Evolutionary conservation across 768 basidiomycete genomes (phyloP).

Genomic region (Crassisporium funariophilum): DNA sequence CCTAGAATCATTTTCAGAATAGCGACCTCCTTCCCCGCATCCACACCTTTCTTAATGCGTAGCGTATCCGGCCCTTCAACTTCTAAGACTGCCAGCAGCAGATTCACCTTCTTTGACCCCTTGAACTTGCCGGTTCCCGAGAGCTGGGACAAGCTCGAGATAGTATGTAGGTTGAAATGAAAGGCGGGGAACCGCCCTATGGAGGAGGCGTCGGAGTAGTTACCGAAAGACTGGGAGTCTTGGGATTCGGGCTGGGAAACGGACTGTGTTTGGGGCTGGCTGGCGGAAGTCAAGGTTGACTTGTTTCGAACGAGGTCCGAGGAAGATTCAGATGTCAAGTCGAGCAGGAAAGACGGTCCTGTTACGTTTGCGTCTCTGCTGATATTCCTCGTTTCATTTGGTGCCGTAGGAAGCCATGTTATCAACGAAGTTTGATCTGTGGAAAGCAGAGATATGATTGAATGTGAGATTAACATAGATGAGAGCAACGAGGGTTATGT

Average conservation of each 20-base stretch:
- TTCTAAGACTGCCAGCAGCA: constrained; percentile 71
- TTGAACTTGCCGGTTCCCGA: constrained; percentile 28
- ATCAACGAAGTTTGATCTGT: constrained; percentile 52
- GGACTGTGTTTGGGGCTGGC: constrained; percentile 9
- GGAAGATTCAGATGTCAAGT: constrained; percentile 16
- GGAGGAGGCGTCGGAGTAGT: constrained; percentile 69
- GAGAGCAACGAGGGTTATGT: not conserved
- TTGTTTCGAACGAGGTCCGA: constrained; percentile 20
- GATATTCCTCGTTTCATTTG: constrained; percentile 14
- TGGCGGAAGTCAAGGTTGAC: constrained; percentile 8
- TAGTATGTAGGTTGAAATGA: constrained; percentile 65
- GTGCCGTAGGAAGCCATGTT: constrained; percentile 58
- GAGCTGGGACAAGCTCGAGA: constrained; percentile 53
- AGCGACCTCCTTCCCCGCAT: constrained; percentile 70
- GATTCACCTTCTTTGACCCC: constrained; percentile 51
- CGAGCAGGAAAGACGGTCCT: constrained; percentile 31
- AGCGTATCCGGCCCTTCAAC: constrained; percentile 76
- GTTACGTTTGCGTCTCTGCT: constrained; percentile 15
- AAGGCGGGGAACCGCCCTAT: constrained; percentile 75
- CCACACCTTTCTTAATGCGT: constrained; percentile 63
- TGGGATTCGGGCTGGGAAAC: constrained; percentile 21
- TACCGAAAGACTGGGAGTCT: constrained; percentile 41
- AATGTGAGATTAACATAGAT: not conserved
- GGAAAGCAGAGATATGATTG: constrained; percentile 10
- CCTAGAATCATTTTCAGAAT: constrained; percentile 73